phyloP scores from a whole-genome alignment of 73 alveolate species.

The Uronychia setigera region DNA sequence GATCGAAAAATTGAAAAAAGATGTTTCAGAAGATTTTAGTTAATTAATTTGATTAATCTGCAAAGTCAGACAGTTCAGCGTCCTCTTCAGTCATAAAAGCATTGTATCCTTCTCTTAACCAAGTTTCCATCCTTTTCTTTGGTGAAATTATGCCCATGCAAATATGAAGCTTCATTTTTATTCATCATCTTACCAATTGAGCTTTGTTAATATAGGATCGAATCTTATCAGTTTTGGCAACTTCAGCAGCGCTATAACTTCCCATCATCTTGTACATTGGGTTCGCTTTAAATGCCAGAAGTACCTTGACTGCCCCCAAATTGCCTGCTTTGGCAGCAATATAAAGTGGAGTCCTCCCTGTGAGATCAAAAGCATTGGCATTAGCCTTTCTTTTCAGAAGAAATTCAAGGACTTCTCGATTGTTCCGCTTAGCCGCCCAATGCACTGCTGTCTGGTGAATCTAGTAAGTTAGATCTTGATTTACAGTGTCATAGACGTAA shows the following conservation, averaged over 20 bases:
- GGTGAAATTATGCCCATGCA: not conserved
- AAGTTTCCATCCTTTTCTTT: not conserved
- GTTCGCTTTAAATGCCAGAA: conserved; percentile 40
- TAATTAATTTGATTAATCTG: not conserved
- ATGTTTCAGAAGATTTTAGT: not conserved
- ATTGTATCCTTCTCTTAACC: not conserved
- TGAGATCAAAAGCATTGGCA: conserved; percentile 29
- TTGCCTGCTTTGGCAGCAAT: conserved; percentile 30
- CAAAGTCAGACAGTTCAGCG: not conserved
- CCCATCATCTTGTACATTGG: conserved; percentile 27
- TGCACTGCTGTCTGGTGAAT: conserved; percentile 43
- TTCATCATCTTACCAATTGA: not conserved
- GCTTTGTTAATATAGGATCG: not conserved
- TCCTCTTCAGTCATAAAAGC: not conserved
- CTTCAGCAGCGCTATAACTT: not conserved
- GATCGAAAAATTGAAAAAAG: not conserved
- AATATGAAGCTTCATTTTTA: not conserved
- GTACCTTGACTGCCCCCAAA: conserved; percentile 3
- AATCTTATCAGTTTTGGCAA: not conserved
- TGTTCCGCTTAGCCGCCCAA: conserved; percentile 52
- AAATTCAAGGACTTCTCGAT: not conserved
- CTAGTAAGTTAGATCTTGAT: not conserved
- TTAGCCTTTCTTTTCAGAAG: conserved; percentile 6
- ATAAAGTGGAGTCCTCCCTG: conserved; percentile 52
- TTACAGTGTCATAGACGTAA: conserved; percentile 25